Conservation (phyloP, 208 protist genomes). For the Leishmania major region DNA sequence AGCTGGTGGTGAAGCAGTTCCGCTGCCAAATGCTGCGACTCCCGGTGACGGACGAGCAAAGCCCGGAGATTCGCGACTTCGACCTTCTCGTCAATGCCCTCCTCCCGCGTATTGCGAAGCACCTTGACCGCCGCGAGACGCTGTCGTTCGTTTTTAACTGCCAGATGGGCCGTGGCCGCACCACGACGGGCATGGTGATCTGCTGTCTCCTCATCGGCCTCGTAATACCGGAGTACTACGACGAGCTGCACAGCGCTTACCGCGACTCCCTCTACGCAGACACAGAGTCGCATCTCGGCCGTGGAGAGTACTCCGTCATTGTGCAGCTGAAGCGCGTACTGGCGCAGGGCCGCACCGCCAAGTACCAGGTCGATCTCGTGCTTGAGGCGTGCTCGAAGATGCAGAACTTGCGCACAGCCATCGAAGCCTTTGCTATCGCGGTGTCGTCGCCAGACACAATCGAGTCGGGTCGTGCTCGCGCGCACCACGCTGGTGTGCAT, state of each 20-base stretch:
- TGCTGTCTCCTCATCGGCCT: slow-evolving; percentile 87
- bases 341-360: slow-evolving; percentile 61
- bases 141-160: slow-evolving; percentile 92
- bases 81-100: slow-evolving; percentile 68
- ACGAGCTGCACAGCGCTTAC: slow-evolving; percentile 77
- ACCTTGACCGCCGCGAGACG: slow-evolving; percentile 73
- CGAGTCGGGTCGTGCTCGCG: slow-evolving; percentile 70
- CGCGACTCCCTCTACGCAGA: slow-evolving; percentile 58
- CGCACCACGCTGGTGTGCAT: slow-evolving; percentile 86
- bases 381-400: slow-evolving; percentile 86
- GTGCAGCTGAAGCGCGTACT: slow-evolving; percentile 84
- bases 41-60: slow-evolving; percentile 90
- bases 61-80: slow-evolving; percentile 77
- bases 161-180: slow-evolving; percentile 90
- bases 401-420: slow-evolving; percentile 89
- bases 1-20: slow-evolving; percentile 51
- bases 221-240: slow-evolving; percentile 86
- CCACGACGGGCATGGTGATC: slow-evolving; percentile 90
- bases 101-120: slow-evolving; percentile 72
- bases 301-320: slow-evolving; percentile 81
- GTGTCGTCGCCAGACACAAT: slow-evolving; percentile 72
- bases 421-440: slow-evolving; percentile 76
- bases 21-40: slow-evolving; percentile 73
- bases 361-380: slow-evolving; percentile 82
- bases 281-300: slow-evolving; percentile 48